Evolutionary conservation across 768 basidiomycete species (phyloP), one percentile per base, ranked within the genome.

Genomic region (Lactifluus piperatus): DNA sequence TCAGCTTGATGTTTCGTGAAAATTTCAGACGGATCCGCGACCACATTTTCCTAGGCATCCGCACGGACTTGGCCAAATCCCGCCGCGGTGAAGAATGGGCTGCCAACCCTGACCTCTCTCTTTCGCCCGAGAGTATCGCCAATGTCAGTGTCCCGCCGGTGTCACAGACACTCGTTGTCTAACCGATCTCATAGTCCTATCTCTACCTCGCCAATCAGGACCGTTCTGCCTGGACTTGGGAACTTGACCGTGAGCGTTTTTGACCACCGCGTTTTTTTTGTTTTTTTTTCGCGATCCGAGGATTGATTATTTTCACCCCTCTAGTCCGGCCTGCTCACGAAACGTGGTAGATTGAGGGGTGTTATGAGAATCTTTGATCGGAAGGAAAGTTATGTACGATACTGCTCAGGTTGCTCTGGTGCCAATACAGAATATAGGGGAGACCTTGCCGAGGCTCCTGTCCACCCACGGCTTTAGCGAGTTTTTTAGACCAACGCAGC

Each of bases 181-280:
- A 54, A 5, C 4, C 8, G 11, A 16, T 14, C 10, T 51, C 10
- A n/a, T 61, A 89, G 87, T 72, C 83, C 1, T 88, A 88, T 65
- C 71, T 86, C 34, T 80, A 79, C 67, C 80, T 91, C 20, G 1
- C 18, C 7, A 78, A 81, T 51, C 88, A 89, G 71, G 84, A 86
- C 53, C 77, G 80, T 29, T 85, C 85, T 41, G 79, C 84, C 6
- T 86, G 80, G 84, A 84, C 85, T 9, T 91, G 86, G 86, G 88
- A 90, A 67, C 75, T 91, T 29, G 88, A 90, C 62, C 73, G 87
- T 88, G 66, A 74, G 86, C 72, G 20, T n/a, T 11, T 45, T 45
- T 32, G 3, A 36, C 34, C 1, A 3, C n/a, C n/a, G n/a, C n/a
- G n/a, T n/a, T n/a, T n/a, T n/a, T n/a, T n/a, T n/a, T n/a, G n/a